Evolutionary conservation across 2,329 filamentous ascomycete species (phyloP).

Genomic region (Aspergillus aculeatinus): DNA sequence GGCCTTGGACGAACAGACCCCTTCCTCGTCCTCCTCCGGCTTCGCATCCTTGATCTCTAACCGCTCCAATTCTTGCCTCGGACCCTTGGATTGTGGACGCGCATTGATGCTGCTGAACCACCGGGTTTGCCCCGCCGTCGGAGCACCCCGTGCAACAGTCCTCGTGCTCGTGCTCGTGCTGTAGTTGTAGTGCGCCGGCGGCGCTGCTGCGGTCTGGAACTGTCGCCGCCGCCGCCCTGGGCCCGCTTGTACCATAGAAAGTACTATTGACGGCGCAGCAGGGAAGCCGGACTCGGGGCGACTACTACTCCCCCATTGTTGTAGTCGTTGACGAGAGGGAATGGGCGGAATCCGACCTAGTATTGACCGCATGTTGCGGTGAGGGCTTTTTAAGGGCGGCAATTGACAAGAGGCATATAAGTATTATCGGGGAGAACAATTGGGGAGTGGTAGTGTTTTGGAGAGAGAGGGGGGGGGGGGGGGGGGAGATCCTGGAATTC

Average conservation of each 20-base stretch:
- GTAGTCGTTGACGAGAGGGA: background rate
- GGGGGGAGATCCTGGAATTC: background rate
- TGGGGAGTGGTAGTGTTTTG: background rate
- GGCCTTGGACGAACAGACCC: constrained; percentile 22
- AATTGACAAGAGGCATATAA: background rate
- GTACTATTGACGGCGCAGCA: background rate
- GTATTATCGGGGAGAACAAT: background rate
- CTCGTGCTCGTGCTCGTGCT: background rate
- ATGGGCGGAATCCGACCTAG: background rate
- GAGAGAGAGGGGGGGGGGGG: no score
- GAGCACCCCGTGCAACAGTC: background rate
- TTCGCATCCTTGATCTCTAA: background rate
- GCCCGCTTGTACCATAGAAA: background rate
- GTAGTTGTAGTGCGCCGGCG: no score
- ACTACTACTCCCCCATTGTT: background rate
- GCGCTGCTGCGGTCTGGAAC: no score
- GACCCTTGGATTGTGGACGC: background rate
- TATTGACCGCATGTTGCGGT: constrained; percentile 9
- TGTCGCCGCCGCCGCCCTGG: no score
- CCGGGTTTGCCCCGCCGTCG: background rate
- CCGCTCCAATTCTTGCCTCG: background rate
- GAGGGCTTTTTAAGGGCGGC: background rate
- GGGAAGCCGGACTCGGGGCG: background rate
- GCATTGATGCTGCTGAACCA: background rate
- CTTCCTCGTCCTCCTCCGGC: constrained; percentile 3